Base-by-base conservation (phyloP, 495 filamentous ascomycete species). In the Tuber borchii region DNA sequence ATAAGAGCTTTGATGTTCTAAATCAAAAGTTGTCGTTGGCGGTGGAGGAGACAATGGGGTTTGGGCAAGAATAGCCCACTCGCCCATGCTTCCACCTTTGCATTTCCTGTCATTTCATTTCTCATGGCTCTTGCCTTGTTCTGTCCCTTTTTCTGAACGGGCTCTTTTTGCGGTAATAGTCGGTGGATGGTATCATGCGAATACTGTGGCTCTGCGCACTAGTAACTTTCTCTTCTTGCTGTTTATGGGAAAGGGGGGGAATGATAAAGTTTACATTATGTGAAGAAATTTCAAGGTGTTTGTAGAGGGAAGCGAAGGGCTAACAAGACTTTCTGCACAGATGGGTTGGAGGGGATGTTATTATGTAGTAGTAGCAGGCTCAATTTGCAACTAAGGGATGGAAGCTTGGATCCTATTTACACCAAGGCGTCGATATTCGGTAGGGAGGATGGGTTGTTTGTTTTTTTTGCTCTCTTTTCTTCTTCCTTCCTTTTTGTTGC, bases 1-100 rank as follows among this genome's bases (percentile, higher is more conserved):
- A 99, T 83, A 97, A 97, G 86, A 88, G 87, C 14, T 88, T 94
- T 79, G 94, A 97, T 43, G 88, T 89, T 79, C 86, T 99, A 77
- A 90, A 95, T 82, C 86, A 89, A 80, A 99, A 98, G 85, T 85
- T 99, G 83, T 94, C 93, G 42, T 95, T 95, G 82, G 95, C 95
- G 8, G 95, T 99, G 74, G 95, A 99, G 86, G 95, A 99, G 86
- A 99, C 95, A 16, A 92, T 99, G 87, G 95, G 95, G 75, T 99
- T 99, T 84, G 95, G 95, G 72, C 96, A 99, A 86, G 95, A 99
- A 87, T 99, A 90, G 56, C 44, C 31, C 45, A 46, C 34, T 20
- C 26, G 3, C 17, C 56, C 56, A 65, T 65, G 26, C 14, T 34
- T 65, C 56, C 56, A 7, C 26, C 14, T 19, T 34, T 34, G 5